Evolutionary conservation across 1,284 basidiomycete species (phyloP), one percentile per base, ranked within the genome.

Genomic region (Omphalotus olearius): DNA sequence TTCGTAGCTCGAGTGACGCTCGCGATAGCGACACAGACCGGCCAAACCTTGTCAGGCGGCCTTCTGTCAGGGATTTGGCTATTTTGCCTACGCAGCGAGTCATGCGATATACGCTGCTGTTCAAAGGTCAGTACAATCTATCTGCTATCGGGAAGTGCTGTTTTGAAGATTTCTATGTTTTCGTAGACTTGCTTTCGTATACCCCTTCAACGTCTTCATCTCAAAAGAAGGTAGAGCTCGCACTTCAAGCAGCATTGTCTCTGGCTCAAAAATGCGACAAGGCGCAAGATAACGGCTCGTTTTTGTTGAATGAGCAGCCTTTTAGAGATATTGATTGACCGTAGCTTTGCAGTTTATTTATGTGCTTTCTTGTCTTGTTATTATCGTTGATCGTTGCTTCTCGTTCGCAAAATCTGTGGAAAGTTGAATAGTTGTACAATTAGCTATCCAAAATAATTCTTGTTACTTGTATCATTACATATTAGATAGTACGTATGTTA

Each of bases 21-120:
- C 26, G n/a, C 6, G 43, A 45, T 30, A 16, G 14, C 23, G 26
- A 6, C 30, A 30, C 17, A 45, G 30, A 47, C 26, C 25, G 40
- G 26, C 33, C 46, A 50, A 42, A n/a, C 14, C 33, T 37, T 38
- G 45, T 50, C 25, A 39, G 48, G 55, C 57, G 44, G 57, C 62
- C 63, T 28, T 54, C 58, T 41, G 59, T 69, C 16, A 59, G 67
- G 39, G 66, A 69, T 42, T 43, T 70, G 46, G 65, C 66, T 10
- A 68, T 70, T 43, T 46, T 65, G 39, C 68, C 68, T 14, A 65
- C 64, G 14, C 67, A 69, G 47, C 60, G 68, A 28, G 60, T 69
- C n/a, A 62, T 63, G 47, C 60, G 67, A 36, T 67, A 69, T 54
- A 63, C 64, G 9, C 57, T 68, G 17, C 49, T 69, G 25, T 67